phyloP scores from a whole-genome alignment of 306 rosid species.

The Albizia julibrissin region DNA sequence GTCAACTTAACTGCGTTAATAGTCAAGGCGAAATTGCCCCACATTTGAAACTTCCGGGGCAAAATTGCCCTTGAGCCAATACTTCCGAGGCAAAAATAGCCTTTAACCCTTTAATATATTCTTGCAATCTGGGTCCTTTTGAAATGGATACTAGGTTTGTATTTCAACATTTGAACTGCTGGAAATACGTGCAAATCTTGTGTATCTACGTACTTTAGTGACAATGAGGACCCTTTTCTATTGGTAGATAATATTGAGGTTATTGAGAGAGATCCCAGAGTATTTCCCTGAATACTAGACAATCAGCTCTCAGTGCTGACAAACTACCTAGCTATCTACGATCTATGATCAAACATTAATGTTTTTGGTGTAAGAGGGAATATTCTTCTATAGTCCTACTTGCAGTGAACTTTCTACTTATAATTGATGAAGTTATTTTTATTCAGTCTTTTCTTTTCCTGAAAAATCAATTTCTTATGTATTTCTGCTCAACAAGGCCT shows the following conservation, averaged over 20 bases:
- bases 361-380: neutral
- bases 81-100: no score
- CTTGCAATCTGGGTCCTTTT: constrained; percentile 13
- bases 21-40: no score
- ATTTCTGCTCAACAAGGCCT: neutral
- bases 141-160: neutral
- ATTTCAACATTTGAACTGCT: constrained; percentile 16
- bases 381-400: neutral
- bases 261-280: neutral
- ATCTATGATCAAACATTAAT: constrained; percentile 2
- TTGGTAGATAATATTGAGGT: neutral
- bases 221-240: neutral
- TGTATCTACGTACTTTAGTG: neutral
- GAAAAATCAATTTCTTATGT: neutral
- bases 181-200: neutral
- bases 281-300: neutral
- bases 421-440: neutral
- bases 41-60: no score
- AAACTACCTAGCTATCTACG: neutral
- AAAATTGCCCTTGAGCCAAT: no score
- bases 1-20: no score
- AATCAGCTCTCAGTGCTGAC: neutral
- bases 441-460: neutral
- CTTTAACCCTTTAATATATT: no score
- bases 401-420: constrained; percentile 15